Base-by-base conservation (phyloP, 2,329 filamentous ascomycete genomes). In the Cladophialophora immunda region DNA sequence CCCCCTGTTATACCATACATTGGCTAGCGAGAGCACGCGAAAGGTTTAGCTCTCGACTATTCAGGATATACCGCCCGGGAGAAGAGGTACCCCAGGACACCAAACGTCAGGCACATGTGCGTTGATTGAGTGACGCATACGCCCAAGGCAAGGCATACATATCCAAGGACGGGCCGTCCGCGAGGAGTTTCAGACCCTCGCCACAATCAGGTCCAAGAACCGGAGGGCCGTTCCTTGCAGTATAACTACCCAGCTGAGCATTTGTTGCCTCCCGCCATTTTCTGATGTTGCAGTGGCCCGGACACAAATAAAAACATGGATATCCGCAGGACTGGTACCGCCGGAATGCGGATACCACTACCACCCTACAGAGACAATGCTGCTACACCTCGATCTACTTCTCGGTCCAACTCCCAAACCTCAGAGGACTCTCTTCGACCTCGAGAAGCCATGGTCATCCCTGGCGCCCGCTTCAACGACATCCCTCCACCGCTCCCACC, bases 401-500 rank as follows among this genome's bases (percentile, higher is more conserved):
- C 75, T 71, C 76, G 73, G 75, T 78, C 74, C 70, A 74, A 67
- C 71, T 76, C 73, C 69, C 77, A 78, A 73, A 77, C 79, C 74
- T 76, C 80, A 64, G 77, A 82, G 50, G 78, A 79, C 67, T 76
- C 76, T 58, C 74, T 80, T 55, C 67, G 41, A n/a, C 58, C 81
- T 50, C 81, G 81, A 68, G 83, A 83, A 69, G 85, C 87, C 71
- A 87, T 91, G 86, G 81, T 87, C 67, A 90, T 91, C 75, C 87
- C 87, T 58, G 83, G 85, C 74, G 81, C 84, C 67, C 82, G 84
- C 74, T 75, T 73, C 61, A 76, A 79, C 66, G 75, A 78, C 52
- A 81, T 82, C 58, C 89, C 89, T 66, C 89, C 89, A 70, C 87
- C 88, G 58, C 81, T 91, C 73, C 89, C 89, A 72, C 89, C 89